These are phyloP conservation scores for Cyberlindnera mycetangii DNA, from an alignment of 805 yeast species.

Conservation along the genomic window DNA sequence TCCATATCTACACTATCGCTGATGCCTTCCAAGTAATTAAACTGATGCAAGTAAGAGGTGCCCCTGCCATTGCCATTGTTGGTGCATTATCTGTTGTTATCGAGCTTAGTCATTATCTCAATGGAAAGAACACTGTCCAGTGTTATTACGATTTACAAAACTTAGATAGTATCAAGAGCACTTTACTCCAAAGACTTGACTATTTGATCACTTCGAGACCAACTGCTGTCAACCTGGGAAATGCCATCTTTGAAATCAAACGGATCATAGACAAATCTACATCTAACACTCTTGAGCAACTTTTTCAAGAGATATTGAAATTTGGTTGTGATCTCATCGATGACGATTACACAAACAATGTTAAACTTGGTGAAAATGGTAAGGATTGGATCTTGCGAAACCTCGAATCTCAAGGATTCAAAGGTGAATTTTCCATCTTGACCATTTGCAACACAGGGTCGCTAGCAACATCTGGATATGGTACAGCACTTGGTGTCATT, in stretches of 20 bases:
- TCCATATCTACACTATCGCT: conserved; percentile 57
- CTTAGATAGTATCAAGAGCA: conserved; percentile 34
- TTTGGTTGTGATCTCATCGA: conserved; percentile 59
- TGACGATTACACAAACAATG: conserved; percentile 77
- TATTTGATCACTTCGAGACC: conserved; percentile 79
- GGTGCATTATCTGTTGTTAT: conserved; percentile 81
- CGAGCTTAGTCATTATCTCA: conserved; percentile 46
- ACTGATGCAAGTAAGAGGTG: conserved; percentile 94
- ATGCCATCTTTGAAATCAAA: conserved; percentile 50
- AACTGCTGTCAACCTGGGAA: conserved; percentile 89
- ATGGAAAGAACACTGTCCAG: conserved; percentile 28
- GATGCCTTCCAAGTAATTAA: conserved; percentile 84
- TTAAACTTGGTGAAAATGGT: conserved; percentile 78
- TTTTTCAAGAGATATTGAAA: conserved; percentile 34
- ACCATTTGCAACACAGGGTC: conserved; percentile 98
- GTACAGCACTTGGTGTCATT: conserved; percentile 92
- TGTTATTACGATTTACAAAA: conserved; percentile 32
- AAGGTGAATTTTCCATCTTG: conserved; percentile 72
- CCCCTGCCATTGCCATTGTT: conserved; percentile 97
- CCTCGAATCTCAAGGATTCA: conserved; percentile 45
- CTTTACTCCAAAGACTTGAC: conserved; percentile 50
- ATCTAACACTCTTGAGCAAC: conserved; percentile 23
- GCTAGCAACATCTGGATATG: conserved; percentile 95
- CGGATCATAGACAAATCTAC: conserved; percentile 31
- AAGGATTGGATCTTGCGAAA: conserved; percentile 55